phyloP scores from a whole-genome alignment of 306 rosid species.

The Trifolium subterraneum region DNA sequence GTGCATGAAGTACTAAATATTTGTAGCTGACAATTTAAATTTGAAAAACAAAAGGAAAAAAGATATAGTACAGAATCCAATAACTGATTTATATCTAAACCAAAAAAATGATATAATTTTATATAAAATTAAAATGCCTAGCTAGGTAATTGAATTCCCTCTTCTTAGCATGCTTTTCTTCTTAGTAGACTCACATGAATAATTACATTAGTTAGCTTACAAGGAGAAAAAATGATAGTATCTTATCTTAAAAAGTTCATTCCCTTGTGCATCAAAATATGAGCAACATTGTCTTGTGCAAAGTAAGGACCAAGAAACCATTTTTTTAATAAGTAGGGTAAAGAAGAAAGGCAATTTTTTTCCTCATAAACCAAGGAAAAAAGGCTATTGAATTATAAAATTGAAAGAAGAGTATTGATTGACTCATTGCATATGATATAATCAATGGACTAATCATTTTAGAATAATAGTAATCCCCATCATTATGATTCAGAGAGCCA shows the following conservation, averaged over 20 bases:
- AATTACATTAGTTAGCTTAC: conserved; percentile 6
- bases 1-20: conserved; percentile 1
- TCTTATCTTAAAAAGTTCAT: conserved; percentile 22
- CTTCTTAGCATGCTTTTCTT: conserved; percentile 6
- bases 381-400: conserved; percentile 43
- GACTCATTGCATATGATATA: conserved; percentile 56
- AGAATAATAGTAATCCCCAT: conserved; percentile 83
- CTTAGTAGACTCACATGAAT: neutral
- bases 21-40: conserved; percentile 12
- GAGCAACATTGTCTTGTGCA: conserved; percentile 54
- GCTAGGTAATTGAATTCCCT: conserved; percentile 5
- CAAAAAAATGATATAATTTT: neutral
- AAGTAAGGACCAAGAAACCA: conserved; percentile 26
- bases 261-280: conserved; percentile 55
- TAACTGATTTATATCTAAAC: neutral
- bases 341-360: conserved; percentile 45
- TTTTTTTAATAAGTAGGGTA: conserved; percentile 29
- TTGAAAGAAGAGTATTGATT: conserved; percentile 29
- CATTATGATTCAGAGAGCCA: conserved; percentile 55
- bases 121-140: conserved; percentile 3
- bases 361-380: conserved; percentile 56
- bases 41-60: neutral
- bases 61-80: neutral
- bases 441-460: conserved; percentile 80
- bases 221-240: neutral